Base-by-base conservation (phyloP, 2,329 filamentous ascomycete genomes). In the Fusarium tupiense region DNA sequence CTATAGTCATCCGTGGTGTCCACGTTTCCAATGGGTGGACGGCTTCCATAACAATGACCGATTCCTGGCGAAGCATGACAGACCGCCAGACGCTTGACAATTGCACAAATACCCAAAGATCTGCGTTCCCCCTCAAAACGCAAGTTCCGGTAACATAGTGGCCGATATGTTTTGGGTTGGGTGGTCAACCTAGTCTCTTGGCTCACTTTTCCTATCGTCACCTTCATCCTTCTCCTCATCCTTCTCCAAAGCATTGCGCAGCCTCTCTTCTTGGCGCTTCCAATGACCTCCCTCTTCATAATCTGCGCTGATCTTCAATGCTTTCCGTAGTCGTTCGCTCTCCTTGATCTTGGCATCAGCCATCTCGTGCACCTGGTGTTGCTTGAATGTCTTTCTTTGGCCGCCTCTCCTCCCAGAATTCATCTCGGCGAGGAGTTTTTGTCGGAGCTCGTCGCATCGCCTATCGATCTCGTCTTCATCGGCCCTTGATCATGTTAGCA, bases 271-370 rank as follows among this genome's bases (percentile, higher is more conserved):
- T 81, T 97, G 93, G 73, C 90, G 91, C 84, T 90, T 91, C 93
- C 94, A 96, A 82, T 98, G 93, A 57, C 92, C 89, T 11, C 94
- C 95, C 82, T 97, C 94, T 80, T 96, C 91, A 78, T 96, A 96
- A 81, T 96, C 89, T 80, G 92, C 92, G 80, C 91, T 91, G 78
- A 98, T 97, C 57, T 95, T 95, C 75, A 99, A 86, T 13, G 96
- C 96, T 83, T 88, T 93, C 74, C 96, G 87, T 81, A 99, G 85
- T 77, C 93, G 89, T 84, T 98, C 95, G 83, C 93, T 98, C 88
- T 99, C 96, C 82, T 94, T 93, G 76, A 97, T 96, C 88, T 99
- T 99, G 69, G 96, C 96, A 79, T 96, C 93, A 24, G 96, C 96
- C 82, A 98, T 88, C 84, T 98, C 96, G 85, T 99, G 96, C 26